These are phyloP conservation scores for Abrus precatorius DNA, from an alignment of 306 rosid species.

Conservation along the genomic window DNA sequence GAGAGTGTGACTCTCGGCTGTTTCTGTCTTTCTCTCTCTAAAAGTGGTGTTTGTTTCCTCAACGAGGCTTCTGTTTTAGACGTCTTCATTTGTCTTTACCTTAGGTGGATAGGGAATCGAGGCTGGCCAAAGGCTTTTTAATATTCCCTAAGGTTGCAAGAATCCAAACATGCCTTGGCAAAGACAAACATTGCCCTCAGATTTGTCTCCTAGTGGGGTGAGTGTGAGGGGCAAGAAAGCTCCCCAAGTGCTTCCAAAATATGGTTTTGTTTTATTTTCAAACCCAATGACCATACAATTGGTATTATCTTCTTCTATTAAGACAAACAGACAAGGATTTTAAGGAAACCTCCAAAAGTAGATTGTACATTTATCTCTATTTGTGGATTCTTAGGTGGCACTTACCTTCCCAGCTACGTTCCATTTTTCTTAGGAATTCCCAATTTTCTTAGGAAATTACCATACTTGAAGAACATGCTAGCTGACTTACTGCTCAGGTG, in stretches of 20 bases:
- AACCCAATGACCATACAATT: slow-evolving; percentile 67
- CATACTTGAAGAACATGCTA: slow-evolving; percentile 39
- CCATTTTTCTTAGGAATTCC: slow-evolving; percentile 44
- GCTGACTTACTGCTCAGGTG: slow-evolving; percentile 34
- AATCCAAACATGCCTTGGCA: slow-evolving; percentile 80
- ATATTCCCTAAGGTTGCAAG: slow-evolving; percentile 64
- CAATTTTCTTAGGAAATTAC: slow-evolving; percentile 49
- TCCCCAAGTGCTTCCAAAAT: slow-evolving; percentile 57
- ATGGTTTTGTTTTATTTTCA: slow-evolving; percentile 59
- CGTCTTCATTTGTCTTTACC: slow-evolving; percentile 63
- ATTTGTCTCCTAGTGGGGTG: slow-evolving; percentile 74
- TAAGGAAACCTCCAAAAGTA: slow-evolving; percentile 62
- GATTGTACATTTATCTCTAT: slow-evolving; percentile 66
- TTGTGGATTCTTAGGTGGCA: slow-evolving; percentile 65
- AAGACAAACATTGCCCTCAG: slow-evolving; percentile 70
- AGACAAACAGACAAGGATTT: slow-evolving; percentile 72
- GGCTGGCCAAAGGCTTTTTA: slow-evolving; percentile 52
- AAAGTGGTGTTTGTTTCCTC: slow-evolving; percentile 41
- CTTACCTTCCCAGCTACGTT: slow-evolving; percentile 23
- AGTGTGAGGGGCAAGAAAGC: slow-evolving; percentile 59
- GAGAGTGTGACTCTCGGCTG: slow-evolving; percentile 48
- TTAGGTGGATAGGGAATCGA: slow-evolving; percentile 80
- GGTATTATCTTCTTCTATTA: slow-evolving; percentile 63
- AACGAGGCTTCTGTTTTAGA: slow-evolving; percentile 42
- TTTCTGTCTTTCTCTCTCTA: slow-evolving; percentile 23